phyloP scores from a whole-genome alignment of 169 alveolate species.

The Cryptosporidium sp. region DNA sequence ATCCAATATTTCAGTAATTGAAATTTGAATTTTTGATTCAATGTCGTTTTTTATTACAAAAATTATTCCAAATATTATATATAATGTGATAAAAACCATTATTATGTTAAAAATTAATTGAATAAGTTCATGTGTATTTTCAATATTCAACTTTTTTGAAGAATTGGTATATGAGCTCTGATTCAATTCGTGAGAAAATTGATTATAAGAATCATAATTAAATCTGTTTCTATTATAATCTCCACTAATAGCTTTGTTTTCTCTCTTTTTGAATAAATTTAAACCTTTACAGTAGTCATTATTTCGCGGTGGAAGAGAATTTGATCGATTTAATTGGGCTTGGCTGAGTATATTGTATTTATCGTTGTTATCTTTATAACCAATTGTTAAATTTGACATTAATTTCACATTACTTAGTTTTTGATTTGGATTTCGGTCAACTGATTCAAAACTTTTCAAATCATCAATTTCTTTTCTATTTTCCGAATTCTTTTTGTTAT shows the following conservation, averaged over 20 bases:
- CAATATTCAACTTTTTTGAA: not conserved
- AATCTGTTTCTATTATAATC: not conserved
- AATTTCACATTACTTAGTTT: not conserved
- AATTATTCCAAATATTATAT: slow-evolving; percentile 32
- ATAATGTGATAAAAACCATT: slow-evolving; percentile 14
- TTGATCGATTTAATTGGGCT: not conserved
- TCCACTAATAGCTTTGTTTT: not conserved
- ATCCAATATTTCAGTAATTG: slow-evolving; percentile 40
- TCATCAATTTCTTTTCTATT: not conserved
- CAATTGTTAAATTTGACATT: not conserved
- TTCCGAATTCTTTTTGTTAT: not conserved
- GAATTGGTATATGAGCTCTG: not conserved
- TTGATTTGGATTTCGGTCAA: not conserved
- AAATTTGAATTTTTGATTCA: slow-evolving; percentile 67
- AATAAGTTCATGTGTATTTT: slow-evolving; percentile 10
- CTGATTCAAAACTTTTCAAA: not conserved
- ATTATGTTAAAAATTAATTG: slow-evolving; percentile 24
- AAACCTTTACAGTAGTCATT: not conserved
- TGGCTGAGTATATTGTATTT: not conserved
- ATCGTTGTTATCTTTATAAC: not conserved
- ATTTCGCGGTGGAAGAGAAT: not conserved
- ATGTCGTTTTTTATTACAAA: slow-evolving; percentile 62
- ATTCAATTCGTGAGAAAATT: not conserved
- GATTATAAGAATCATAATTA: not conserved
- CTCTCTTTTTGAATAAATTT: not conserved